Base-by-base conservation (phyloP, 768 basidiomycete species). In the Boletus sp. region DNA sequence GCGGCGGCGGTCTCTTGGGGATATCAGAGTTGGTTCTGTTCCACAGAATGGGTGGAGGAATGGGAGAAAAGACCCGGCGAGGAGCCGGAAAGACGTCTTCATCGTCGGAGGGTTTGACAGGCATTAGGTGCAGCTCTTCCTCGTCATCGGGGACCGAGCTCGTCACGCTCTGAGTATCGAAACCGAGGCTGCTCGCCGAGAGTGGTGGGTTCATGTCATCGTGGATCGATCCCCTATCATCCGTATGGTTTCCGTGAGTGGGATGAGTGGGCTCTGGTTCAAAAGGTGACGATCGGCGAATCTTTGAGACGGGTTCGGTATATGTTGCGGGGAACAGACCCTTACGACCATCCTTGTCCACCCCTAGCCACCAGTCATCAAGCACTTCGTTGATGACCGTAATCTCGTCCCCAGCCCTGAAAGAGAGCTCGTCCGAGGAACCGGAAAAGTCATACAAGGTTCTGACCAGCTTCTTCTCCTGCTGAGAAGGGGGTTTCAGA, bases 331-430 rank as follows among this genome's bases (percentile, higher is more conserved):
- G 94, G 78, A 97, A 95, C 41, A 96, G 69, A 14, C 94, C 94
- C 50, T 80, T 84, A 59, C 77, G 78, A 2, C 90, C 91, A 54
- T 80, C 74, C 44, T 57, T 62, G 35, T 84, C 68, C 67, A 89
- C 85, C 7, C 93, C 94, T 76, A 93, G 82, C 89, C 92, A 95
- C 94, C 94, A 95, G 57, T 85, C 92, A 59, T 91, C 89, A 35
- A 92, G 76, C 1, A 94, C 90, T 68, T 95, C 92, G 35, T 84
- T 85, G 30, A 91, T 63, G 30, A 94, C 85, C 14, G 79, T 71
- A 55, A 97, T 88, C 62, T 91, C 83, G 40, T 88, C 86, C 1
- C 92, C 94, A 5, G 78, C 75, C 55, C 75, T 80, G 75, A 96
- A 87, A 42, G 80, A 80, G 37, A 97, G 76, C 70, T 96, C 94